These are phyloP conservation scores for Tephrocybe sp. DNA, from an alignment of 768 basidiomycete genomes.

Conservation along the genomic window DNA sequence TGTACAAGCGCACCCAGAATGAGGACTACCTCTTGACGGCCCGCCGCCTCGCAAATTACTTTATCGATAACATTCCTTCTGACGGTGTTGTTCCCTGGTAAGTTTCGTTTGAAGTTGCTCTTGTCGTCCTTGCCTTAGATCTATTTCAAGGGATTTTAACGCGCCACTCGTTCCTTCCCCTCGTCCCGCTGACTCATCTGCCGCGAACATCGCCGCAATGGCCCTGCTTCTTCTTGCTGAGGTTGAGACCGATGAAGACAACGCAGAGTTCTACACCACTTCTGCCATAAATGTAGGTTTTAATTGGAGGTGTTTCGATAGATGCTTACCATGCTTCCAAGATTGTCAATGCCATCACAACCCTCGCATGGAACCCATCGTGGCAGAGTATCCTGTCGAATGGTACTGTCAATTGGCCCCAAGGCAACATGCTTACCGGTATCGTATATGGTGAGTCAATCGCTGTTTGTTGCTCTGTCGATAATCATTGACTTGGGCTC, in stretches of 20 bases:
- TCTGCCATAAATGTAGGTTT: slow-evolving; percentile 47
- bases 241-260: slow-evolving; percentile 32
- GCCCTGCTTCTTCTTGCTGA: slow-evolving; percentile 58
- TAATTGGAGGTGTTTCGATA: not conserved
- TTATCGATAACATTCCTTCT: slow-evolving; percentile 52
- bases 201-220: slow-evolving; percentile 60
- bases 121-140: not conserved
- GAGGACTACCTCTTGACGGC: slow-evolving; percentile 57
- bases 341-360: slow-evolving; percentile 16
- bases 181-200: slow-evolving; percentile 68
- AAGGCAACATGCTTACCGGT: slow-evolving; percentile 18
- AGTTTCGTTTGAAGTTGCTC: slow-evolving; percentile 6
- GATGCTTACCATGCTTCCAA: not conserved
- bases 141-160: slow-evolving; percentile 61
- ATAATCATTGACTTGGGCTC: not conserved
- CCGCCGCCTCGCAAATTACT: slow-evolving; percentile 56
- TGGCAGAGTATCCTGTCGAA: slow-evolving; percentile 22
- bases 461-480: not conserved
- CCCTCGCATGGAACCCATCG: slow-evolving; percentile 17
- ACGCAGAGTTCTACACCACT: slow-evolving; percentile 38
- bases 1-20: slow-evolving; percentile 55
- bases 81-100: slow-evolving; percentile 69
- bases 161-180: slow-evolving; percentile 56
- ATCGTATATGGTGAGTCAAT: slow-evolving; percentile 30
- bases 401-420: slow-evolving; percentile 21